Base-by-base conservation (phyloP, 2,329 filamentous ascomycete species). In the Rutstroemia sydowiana region DNA sequence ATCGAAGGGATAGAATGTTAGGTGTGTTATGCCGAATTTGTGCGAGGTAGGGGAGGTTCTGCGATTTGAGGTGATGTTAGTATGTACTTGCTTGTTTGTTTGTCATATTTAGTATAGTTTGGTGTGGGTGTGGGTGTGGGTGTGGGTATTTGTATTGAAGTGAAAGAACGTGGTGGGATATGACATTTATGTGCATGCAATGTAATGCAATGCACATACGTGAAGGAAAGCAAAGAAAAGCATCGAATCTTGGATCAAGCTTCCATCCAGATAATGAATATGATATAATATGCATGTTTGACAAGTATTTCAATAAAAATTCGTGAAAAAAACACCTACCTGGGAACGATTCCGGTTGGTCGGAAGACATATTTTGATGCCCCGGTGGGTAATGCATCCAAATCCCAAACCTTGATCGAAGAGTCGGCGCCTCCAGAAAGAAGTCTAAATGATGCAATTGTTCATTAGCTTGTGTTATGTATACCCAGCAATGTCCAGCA, bases 361-460 rank as follows among this genome's bases (percentile, higher is more conserved):
- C 70, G 74, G 61, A 77, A 84, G 16, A 66, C 75, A 62, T 75
- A 75, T 67, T 67, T 28, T 37, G 45, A 55, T 55, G 53, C 42
- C 7, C 51, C 51, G 14, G 53, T 66, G 56, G 72, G 68, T 55
- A 74, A 72, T 45, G 77, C 71, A 62, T 95, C 87, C 6, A 96
- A 77, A 69, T 96, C 85, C 91, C 91, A 96, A 42, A 96, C 71
- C 59, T 84, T 87, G 63, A 96, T 81, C 1, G 86, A 87, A 9
- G 87, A 88, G 65, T 95, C 89, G 4, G 88, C 85, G 28, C 91
- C 90, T 3, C 88, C 92, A 0, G 91, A 95, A 2, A 95, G 70
- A 56, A 96, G 76, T 59, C 87, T 86, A 61, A 20, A 42, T 26
- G 11, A 8, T 16, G 13, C n/a, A n/a, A n/a, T n/a, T n/a, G 13